Conservation (phyloP, 306 rosid species). For the Prunus persica region Prunus_persica_NCBIv2 NC_034012.1:12744501-12745000, state of each 20-base stretch:
- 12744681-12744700: neutral
- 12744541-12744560: slow-evolving; percentile 88
- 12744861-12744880: neutral
- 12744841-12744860: neutral
- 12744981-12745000: neutral
- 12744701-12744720: neutral
- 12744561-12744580: slow-evolving; percentile 94
- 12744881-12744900: neutral
- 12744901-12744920: neutral
- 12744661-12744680: neutral
- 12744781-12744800: neutral
- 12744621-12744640: neutral
- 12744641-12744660: neutral
- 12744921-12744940: neutral
- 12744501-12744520: slow-evolving; percentile 87
- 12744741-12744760: neutral
- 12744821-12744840: neutral
- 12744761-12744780: neutral
- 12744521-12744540: slow-evolving; percentile 90
- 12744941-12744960: neutral
- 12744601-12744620: neutral
- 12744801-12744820: neutral
- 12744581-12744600: slow-evolving; percentile 42
- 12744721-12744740: neutral
- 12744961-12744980: neutral